Conservation (phyloP, 2,329 filamentous ascomycete species). For the Hypoxylon sp. region DNA sequence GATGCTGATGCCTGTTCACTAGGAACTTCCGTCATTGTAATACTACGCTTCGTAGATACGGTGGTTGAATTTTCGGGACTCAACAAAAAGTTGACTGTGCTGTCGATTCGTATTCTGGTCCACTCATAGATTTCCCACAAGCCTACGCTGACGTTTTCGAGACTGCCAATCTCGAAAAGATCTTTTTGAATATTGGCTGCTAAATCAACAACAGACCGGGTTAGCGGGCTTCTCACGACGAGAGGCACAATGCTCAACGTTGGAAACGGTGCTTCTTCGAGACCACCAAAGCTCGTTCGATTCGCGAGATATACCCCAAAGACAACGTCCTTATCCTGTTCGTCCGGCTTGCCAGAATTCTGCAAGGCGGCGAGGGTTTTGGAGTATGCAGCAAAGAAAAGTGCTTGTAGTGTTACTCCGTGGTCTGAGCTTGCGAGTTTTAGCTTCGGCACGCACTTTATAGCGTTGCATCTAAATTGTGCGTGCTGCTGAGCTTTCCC, state of each 20-base stretch:
- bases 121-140: constrained; percentile 81
- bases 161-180: constrained; percentile 71
- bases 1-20: background rate
- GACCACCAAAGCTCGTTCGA: constrained; percentile 68
- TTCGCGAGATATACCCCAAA: constrained; percentile 91
- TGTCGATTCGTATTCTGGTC: constrained; percentile 79
- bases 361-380: constrained; percentile 56
- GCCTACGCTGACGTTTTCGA: constrained; percentile 70
- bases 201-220: constrained; percentile 60
- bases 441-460: constrained; percentile 41
- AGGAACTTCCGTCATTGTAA: constrained; percentile 33
- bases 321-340: constrained; percentile 62
- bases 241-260: constrained; percentile 87
- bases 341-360: background rate
- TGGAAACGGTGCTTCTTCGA: constrained; percentile 70
- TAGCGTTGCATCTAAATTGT: constrained; percentile 40
- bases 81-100: constrained; percentile 86
- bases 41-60: constrained; percentile 10
- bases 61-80: constrained; percentile 57
- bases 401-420: constrained; percentile 78
- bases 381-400: constrained; percentile 82
- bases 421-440: constrained; percentile 49
- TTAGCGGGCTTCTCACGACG: constrained; percentile 61
- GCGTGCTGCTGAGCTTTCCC: constrained; percentile 24
- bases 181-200: constrained; percentile 78